A percentile compares a stretch with the other conserved stretches of the same genome.
Conservation (phyloP, 2,329 filamentous ascomycete genomes). For the Talaromyces pinophilus region DNA sequence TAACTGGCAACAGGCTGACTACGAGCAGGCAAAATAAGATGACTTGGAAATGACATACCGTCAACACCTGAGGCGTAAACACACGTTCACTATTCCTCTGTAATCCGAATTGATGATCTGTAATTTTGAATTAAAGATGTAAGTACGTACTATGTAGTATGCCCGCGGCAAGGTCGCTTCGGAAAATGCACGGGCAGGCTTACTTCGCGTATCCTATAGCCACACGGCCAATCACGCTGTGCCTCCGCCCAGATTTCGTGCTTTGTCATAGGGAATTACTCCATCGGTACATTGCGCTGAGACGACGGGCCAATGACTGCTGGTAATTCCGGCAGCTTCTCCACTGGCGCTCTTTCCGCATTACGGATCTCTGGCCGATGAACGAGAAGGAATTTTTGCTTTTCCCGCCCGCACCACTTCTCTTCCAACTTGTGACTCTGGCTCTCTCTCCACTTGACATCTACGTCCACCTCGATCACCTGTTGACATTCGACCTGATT, state of each 20-base stretch:
- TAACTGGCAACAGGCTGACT: neutral
- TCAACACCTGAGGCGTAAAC: neutral
- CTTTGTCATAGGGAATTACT: slow-evolving; percentile 7
- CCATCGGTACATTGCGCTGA: neutral
- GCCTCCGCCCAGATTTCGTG: neutral
- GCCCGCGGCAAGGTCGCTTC: slow-evolving; percentile 3
- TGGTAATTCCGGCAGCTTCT: neutral
- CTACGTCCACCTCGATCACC: neutral
- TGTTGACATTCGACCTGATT: neutral
- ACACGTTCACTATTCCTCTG: neutral
- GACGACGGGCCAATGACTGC: neutral
- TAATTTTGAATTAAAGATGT: neutral
- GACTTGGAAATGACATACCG: neutral
- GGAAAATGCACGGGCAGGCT: neutral
- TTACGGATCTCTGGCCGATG: slow-evolving; percentile 6
- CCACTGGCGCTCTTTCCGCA: neutral
- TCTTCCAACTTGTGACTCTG: neutral
- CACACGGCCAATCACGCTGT: neutral
- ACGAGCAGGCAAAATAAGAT: neutral
- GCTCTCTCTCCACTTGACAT: neutral
- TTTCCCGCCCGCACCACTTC: slow-evolving; percentile 7
- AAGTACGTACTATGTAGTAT: neutral
- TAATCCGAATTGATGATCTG: neutral
- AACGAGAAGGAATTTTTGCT: slow-evolving; percentile 11
- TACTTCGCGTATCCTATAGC: neutral